phyloP scores from a whole-genome alignment of 148 eudicot genomes.

The Vaccinium corymbosum region DNA sequence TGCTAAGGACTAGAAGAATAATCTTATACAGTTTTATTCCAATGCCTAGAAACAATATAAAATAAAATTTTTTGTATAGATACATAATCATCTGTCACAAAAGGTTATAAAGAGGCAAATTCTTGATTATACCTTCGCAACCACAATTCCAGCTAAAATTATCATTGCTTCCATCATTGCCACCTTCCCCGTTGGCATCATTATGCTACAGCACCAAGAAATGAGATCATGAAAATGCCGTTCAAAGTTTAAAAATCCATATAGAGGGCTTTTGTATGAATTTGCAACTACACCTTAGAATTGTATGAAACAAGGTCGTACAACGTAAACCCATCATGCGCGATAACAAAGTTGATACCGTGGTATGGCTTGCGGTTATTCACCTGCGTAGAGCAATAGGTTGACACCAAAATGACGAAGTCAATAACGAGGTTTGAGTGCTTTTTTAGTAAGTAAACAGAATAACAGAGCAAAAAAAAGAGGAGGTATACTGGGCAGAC shows the following conservation, averaged over 20 bases:
- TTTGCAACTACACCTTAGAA: slow-evolving; percentile 52
- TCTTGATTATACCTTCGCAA: slow-evolving; percentile 57
- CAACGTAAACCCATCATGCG: slow-evolving; percentile 97
- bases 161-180: slow-evolving; percentile 95
- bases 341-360: slow-evolving; percentile 85
- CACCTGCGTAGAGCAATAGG: slow-evolving; percentile 44
- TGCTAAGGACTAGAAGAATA: not conserved
- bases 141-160: slow-evolving; percentile 98
- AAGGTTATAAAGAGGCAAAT: not conserved
- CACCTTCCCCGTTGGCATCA: slow-evolving; percentile 89
- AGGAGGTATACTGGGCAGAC: not conserved
- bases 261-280: not conserved
- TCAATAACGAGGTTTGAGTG: not conserved
- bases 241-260: not conserved
- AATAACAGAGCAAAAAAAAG: not conserved
- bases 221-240: not conserved
- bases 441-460: not conserved
- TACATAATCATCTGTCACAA: not conserved
- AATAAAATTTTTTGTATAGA: not conserved
- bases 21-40: not conserved
- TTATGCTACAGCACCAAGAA: slow-evolving; percentile 56
- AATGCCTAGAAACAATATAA: not conserved
- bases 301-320: slow-evolving; percentile 96
- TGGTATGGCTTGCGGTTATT: slow-evolving; percentile 92
- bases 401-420: not conserved